Evolutionary conservation across 106 monocot genomes (phyloP).

Genomic region (Dioscorea zingiberensis): DNA sequence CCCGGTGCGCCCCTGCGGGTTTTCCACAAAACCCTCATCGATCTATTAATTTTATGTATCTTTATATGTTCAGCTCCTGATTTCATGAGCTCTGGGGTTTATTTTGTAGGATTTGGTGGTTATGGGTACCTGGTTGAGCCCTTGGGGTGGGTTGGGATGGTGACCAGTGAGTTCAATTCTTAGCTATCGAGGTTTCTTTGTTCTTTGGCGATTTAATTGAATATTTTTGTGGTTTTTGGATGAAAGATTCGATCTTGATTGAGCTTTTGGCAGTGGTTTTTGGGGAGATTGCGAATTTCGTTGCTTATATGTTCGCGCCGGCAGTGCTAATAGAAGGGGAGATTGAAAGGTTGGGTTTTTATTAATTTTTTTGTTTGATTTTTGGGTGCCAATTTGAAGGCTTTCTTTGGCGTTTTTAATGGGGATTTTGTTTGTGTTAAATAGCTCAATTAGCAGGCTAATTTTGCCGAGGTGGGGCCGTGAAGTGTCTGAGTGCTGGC

Average conservation of each 20-base stretch:
- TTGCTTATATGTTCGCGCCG: too few relatives aligned
- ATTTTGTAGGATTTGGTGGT: conserved; percentile 59
- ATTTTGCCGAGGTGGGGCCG: too few relatives aligned
- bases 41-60: background rate
- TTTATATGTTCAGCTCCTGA: background rate
- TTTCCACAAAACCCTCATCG: background rate
- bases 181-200: conserved; percentile 31
- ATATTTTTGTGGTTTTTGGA: background rate
- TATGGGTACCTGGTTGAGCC: conserved; percentile 90
- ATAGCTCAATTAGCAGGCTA: too few relatives aligned
- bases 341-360: too few relatives aligned
- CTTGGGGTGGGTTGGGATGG: conserved; percentile 89
- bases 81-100: background rate
- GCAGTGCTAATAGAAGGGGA: too few relatives aligned
- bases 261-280: conserved; percentile 50
- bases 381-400: too few relatives aligned
- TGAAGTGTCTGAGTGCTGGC: too few relatives aligned
- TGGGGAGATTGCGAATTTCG: conserved; percentile 86
- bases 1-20: conserved; percentile 70
- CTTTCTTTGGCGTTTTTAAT: too few relatives aligned
- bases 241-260: background rate
- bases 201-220: background rate
- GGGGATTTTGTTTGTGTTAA: too few relatives aligned
- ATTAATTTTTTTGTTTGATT: too few relatives aligned
- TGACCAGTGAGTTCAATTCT: too few relatives aligned